These are phyloP conservation scores for Boechera divaricarpa DNA, from an alignment of 345 rosid genomes.

Conservation along the genomic window DNA sequence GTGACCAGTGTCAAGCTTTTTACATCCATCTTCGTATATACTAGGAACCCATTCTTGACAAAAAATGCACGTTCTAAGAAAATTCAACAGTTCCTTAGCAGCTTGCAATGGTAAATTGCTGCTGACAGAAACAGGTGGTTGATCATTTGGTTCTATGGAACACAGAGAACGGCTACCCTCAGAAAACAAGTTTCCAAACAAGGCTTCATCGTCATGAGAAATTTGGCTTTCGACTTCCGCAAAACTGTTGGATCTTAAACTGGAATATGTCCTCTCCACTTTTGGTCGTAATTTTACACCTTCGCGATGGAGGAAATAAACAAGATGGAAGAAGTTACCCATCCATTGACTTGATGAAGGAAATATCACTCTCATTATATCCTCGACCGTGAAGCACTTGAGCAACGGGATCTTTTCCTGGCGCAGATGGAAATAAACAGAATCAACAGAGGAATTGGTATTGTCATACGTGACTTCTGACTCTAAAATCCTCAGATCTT, in stretches of 20 bases:
- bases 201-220: slow-evolving; percentile 95
- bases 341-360: slow-evolving; percentile 80
- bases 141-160: slow-evolving; percentile 75
- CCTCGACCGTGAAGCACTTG: slow-evolving; percentile 63
- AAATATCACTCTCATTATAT: slow-evolving; percentile 67
- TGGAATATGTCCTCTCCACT: slow-evolving; percentile 69
- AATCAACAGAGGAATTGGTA: slow-evolving; percentile 46
- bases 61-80: slow-evolving; percentile 72
- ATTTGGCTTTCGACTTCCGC: slow-evolving; percentile 74
- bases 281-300: slow-evolving; percentile 75
- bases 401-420: slow-evolving; percentile 70
- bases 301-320: slow-evolving; percentile 72
- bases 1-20: slow-evolving; percentile 63
- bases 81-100: slow-evolving; percentile 71
- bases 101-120: slow-evolving; percentile 84
- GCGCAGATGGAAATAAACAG: slow-evolving; percentile 57
- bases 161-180: slow-evolving; percentile 81
- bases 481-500: slow-evolving; percentile 60
- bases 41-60: slow-evolving; percentile 72
- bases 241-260: slow-evolving; percentile 62
- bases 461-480: slow-evolving; percentile 45
- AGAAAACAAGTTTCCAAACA: slow-evolving; percentile 92
- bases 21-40: slow-evolving; percentile 75
- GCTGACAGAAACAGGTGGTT: slow-evolving; percentile 58
- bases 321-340: slow-evolving; percentile 74